Evolutionary conservation across 169 alveolate species (phyloP).

Genomic region (Eimeria tenella): DNA sequence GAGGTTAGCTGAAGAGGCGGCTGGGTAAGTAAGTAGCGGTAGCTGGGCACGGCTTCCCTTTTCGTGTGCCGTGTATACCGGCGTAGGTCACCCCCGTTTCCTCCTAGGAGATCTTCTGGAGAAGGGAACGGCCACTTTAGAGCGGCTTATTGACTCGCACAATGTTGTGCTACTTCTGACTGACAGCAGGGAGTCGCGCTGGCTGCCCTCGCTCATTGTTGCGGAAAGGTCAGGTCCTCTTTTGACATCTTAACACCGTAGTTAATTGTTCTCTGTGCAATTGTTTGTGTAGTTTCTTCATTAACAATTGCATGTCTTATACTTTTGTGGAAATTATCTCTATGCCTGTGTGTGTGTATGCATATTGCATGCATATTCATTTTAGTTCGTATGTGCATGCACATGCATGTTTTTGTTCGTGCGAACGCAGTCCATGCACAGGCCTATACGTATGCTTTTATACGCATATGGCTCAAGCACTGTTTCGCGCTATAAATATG

Average conservation of each 20-base stretch:
- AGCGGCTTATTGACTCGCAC: conserved; percentile 78
- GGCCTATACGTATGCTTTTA: not conserved
- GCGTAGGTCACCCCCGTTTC: conserved; percentile 72
- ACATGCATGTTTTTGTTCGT: too few species aligned
- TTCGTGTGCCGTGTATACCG: not conserved
- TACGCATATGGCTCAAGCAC: not conserved
- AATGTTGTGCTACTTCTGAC: conserved; percentile 93
- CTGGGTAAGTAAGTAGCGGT: too few species aligned
- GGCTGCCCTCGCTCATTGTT: conserved; percentile 94
- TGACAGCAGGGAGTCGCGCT: conserved; percentile 96
- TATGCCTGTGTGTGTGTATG: too few species aligned
- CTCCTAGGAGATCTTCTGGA: not conserved
- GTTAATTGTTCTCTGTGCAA: not conserved
- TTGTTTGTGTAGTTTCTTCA: too few species aligned
- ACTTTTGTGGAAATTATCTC: too few species aligned
- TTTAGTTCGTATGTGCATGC: too few species aligned
- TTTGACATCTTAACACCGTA: conserved; percentile 35
- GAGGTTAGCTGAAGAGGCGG: too few species aligned
- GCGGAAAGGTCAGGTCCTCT: conserved; percentile 81
- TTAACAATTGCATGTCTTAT: too few species aligned
- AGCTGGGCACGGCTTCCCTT: not conserved
- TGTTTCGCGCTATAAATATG: too few species aligned
- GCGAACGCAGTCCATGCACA: too few species aligned
- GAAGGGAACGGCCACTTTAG: conserved; percentile 42
- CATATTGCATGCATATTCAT: too few species aligned